A percentile compares a stretch with the other conserved stretches of the same genome.
Evolutionary conservation across 371 early-diverging fungal genomes (phyloP).

Genomic region (Apophysomyces trapeziformis): DNA sequence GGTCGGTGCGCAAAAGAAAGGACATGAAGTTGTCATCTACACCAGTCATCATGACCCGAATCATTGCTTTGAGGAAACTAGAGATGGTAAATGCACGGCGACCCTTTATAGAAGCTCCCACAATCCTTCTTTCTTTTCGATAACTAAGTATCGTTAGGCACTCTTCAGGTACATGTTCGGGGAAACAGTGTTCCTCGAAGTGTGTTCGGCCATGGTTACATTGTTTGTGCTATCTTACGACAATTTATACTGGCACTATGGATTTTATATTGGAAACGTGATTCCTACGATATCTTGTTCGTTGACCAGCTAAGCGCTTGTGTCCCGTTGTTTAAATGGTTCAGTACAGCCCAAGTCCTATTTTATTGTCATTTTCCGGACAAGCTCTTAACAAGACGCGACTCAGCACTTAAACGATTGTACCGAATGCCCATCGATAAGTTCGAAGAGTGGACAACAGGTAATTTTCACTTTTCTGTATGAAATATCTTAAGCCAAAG

Average conservation of each 20-base stretch:
- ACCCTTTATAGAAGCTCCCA: not conserved
- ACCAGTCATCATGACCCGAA: slow-evolving; percentile 89
- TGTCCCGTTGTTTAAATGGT: slow-evolving; percentile 78
- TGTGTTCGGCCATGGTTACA: slow-evolving; percentile 71
- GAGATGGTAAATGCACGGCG: slow-evolving; percentile 63
- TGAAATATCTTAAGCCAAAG: not conserved
- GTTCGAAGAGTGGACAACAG: slow-evolving; percentile 86
- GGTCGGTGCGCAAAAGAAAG: slow-evolving; percentile 74
- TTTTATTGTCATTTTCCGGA: slow-evolving; percentile 99
- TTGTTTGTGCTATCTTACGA: slow-evolving; percentile 84
- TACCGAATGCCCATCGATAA: slow-evolving; percentile 86
- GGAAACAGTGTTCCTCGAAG: slow-evolving; percentile 78
- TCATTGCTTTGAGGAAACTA: slow-evolving; percentile 94
- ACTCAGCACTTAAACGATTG: slow-evolving; percentile 64
- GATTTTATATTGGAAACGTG: slow-evolving; percentile 45
- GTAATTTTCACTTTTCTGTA: slow-evolving; percentile 32
- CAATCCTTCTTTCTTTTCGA: not conserved
- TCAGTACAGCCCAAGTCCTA: slow-evolving; percentile 69
- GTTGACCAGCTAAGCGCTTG: slow-evolving; percentile 91
- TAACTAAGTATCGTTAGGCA: slow-evolving; percentile 47
- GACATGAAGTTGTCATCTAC: slow-evolving; percentile 82
- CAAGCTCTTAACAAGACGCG: slow-evolving; percentile 74
- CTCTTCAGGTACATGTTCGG: slow-evolving; percentile 74
- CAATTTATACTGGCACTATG: slow-evolving; percentile 68
- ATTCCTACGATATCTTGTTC: slow-evolving; percentile 77